A percentile compares a stretch with the other conserved stretches of the same genome.
These are phyloP conservation scores for Coprinopsis marcescibilis DNA, from an alignment of 768 basidiomycete species.

Conservation along the genomic window DNA sequence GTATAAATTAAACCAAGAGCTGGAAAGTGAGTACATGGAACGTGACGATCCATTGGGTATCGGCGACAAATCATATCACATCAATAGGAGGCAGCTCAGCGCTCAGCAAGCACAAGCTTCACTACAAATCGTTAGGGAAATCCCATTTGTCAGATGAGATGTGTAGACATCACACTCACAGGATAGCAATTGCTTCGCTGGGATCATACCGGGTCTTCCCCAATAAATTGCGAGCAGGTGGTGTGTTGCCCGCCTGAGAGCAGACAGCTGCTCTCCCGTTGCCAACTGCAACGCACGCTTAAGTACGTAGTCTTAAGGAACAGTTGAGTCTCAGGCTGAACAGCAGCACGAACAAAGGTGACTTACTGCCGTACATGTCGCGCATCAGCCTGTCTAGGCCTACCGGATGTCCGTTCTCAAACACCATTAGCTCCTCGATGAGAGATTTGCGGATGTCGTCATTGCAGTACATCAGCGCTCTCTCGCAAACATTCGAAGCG, in stretches of 20 bases:
- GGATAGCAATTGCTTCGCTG: background rate
- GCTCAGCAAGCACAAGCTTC: too few species aligned
- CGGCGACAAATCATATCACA: too few species aligned
- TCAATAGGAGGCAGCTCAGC: too few species aligned
- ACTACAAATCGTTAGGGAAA: too few species aligned
- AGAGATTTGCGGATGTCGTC: constrained; percentile 58
- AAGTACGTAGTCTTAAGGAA: constrained; percentile 69
- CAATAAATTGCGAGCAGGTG: constrained; percentile 48
- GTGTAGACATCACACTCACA: background rate
- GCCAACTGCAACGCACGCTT: constrained; percentile 70
- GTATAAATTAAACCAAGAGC: background rate
- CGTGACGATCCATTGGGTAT: background rate
- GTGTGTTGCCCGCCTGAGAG: constrained; percentile 54
- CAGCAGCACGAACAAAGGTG: background rate
- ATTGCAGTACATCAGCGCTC: constrained; percentile 68
- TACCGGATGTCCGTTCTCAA: constrained; percentile 39
- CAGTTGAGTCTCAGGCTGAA: background rate
- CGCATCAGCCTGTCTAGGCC: constrained; percentile 76
- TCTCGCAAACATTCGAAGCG: constrained; percentile 94
- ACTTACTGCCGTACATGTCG: constrained; percentile 85
- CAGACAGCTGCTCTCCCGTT: constrained; percentile 67
- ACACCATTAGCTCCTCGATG: constrained; percentile 76
- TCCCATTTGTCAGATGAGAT: background rate
- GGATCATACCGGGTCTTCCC: too few species aligned
- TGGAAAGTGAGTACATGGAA: background rate